Evolutionary conservation across 2,329 filamentous ascomycete species (phyloP), one percentile per base, ranked within the genome.

Genomic region (Phaeoacremonium minimum): DNA sequence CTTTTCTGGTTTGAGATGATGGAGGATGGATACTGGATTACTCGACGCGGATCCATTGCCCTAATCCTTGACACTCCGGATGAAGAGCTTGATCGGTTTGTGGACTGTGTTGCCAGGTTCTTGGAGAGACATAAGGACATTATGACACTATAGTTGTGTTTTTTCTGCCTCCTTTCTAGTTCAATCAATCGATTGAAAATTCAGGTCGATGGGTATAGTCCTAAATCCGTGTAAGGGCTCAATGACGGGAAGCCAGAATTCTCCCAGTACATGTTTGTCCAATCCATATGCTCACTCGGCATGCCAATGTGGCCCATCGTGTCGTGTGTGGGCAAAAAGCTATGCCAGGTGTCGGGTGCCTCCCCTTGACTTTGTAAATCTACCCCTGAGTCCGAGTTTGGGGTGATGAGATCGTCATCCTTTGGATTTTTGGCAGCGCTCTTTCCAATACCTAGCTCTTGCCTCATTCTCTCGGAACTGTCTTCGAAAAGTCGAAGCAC

Each of bases 1-100:
- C 44, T 71, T 3, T 66, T 70, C 38, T 69, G 67, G 59, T 58
- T 64, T n/a, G 61, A 69, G 38, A 67, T 71, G 63, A 40, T 69
- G 31, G 57, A 68, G 33, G 52, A 57, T 9, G 60, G 61, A 0
- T 70, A 64, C 36, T 71, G 66, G 58, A 46, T 66, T 8, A 60
- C 63, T 2, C 47, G 59, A 3, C 52, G 65, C 26, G 67, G 67
- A 1, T 60, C 59, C 36, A 57, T 66, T 19, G 59, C 66, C 3
- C 45, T 71, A 36, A 58, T 63, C 12, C 41, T 69, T 15, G 56
- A 49, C 18, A 65, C 63, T 9, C 55, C 63, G 2, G 45, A 57
- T 14, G 48, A 52, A 8, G 66, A 67, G 48, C 38, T 68, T 18
- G 59, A 68, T 35, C 49, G 55, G 17, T 68, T 71, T 44, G 61